These are phyloP conservation scores for Heteromeles arbutifolia DNA, from an alignment of 306 rosid genomes.

Conservation along the genomic window DNA sequence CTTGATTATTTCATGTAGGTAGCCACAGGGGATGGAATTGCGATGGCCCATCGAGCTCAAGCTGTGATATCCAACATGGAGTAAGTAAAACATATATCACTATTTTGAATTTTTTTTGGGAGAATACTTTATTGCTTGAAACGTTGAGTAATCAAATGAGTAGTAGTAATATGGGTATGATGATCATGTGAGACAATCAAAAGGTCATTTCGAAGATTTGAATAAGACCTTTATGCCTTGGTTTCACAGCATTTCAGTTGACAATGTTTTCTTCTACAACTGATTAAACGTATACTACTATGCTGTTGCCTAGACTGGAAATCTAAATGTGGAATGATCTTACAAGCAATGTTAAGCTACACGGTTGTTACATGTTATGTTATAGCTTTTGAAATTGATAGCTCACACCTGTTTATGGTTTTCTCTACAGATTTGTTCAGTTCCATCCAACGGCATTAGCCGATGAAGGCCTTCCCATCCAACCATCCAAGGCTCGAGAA, in stretches of 20 bases:
- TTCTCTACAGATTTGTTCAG: conserved; percentile 71
- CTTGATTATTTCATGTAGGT: conserved; percentile 40
- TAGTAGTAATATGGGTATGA: not conserved
- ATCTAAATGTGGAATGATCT: not conserved
- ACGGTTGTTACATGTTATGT: not conserved
- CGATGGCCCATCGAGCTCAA: conserved; percentile 96
- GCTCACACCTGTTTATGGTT: not conserved
- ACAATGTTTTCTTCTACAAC: not conserved
- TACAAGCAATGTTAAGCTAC: not conserved
- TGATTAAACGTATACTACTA: not conserved
- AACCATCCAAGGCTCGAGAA: conserved; percentile 50
- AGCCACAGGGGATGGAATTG: conserved; percentile 94
- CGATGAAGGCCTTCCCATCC: conserved; percentile 79
- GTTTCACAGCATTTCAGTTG: not conserved
- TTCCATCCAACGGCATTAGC: conserved; percentile 96
- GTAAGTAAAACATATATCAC: conserved; percentile 40
- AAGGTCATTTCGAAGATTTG: not conserved
- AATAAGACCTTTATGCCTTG: not conserved
- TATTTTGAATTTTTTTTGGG: not conserved
- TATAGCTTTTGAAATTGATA: not conserved
- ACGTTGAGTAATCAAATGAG: not conserved
- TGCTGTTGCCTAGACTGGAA: not conserved
- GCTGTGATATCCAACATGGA: conserved; percentile 98
- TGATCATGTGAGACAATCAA: not conserved
- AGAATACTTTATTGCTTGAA: conserved; percentile 8